Evolutionary conservation across 495 filamentous ascomycete species (phyloP), one percentile per base, ranked within the genome.

Genomic region (Staphylotrichum tortipilum): DNA sequence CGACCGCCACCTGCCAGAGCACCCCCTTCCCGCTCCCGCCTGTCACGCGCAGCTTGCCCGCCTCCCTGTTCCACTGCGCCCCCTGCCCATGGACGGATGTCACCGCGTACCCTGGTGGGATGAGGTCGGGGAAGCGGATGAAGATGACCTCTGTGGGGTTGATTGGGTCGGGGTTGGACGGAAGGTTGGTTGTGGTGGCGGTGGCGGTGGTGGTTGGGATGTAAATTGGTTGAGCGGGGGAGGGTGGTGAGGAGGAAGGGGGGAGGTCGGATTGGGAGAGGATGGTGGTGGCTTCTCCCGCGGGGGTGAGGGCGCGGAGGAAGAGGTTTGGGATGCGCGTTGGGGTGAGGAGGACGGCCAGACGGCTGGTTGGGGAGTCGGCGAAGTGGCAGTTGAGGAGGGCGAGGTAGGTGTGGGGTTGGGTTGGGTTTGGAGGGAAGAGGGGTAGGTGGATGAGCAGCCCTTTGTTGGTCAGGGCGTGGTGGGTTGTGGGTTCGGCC

Each of bases 381-480:
- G 40, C 30, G 24, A 36, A 26, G 31, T 54, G 50, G 45, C 57
- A 60, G 37, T 53, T 42, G 8, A 63, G 47, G 3, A 59, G 38
- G 26, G 50, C 60, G 14, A 63, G 44, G 29, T 46, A 54, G 30
- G 34, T 37, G 4, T 17, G 9, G 5, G 7, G 3, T 22, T 3
- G 15, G 7, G 11, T 17, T 21, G 15, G 15, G 12, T 15, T 7
- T 24, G 11, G 2, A 14, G 14, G 46, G 49, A 7, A 52, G 14
- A 63, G 30, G 23, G 19, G 18, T 29, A 60, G 30, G 18, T 26
- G 52, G 23, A 63, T 47, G 22, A 45, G 41, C n/a, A 63, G 51
- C 18, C 60, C 60, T 18, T 58, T 60, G 47, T 63, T 63, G 43
- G 60, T 63, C 38, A 60, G 30, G 35, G 44, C 34, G 54, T 56